Base-by-base conservation (phyloP, 164 flowering plant genomes). In the Annona squamosa region DNA sequence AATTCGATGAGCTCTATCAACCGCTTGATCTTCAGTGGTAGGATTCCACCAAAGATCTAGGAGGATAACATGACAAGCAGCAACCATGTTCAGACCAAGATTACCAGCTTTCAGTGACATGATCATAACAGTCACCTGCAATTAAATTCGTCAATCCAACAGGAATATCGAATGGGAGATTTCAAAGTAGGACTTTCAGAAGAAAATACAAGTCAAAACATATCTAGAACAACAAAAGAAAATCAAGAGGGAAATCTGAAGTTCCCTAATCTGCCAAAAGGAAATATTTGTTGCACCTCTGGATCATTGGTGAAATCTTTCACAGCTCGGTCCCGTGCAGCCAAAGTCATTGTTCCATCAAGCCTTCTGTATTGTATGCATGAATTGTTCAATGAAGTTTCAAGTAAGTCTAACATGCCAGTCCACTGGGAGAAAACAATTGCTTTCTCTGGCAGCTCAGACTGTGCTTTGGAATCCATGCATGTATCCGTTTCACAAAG, bases 11-110 rank as follows among this genome's bases (percentile, higher is more conserved):
- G 99, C 98, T 70, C 99, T 84, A 76, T 93, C 98, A 81, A 95
- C 70, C 66, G 99, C 99, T 78, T 95, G 99, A 79, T 95, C 99
- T 87, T 95, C 98, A 46, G 97, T 95, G 37, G 98, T 89, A 69
- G 98, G 99, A 85, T 95, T 95, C 99, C 99, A 95, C 99, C 97
- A 93, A 48, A 91, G 96, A 82, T 95, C 97, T 81, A 93, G 78
- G 73, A 95, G 89, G 70, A 95, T 87, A 75, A 95, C 97, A 84
- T 88, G 97, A 82, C 86, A 89, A 71, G 99, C 99, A 76, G 94
- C 94, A 75, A 93, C 97, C 98, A 95, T 88, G 75, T 95, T 95
- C 44, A 95, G 81, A 71, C 98, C 99, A 74, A 95, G 94, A 73
- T 93, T 95, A 74, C 98, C 98, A 19, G 99, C 99, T 84, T 95